These are phyloP conservation scores for Hansenula sp. DNA, from an alignment of 1,139 yeast genomes.

Conservation along the genomic window DNA sequence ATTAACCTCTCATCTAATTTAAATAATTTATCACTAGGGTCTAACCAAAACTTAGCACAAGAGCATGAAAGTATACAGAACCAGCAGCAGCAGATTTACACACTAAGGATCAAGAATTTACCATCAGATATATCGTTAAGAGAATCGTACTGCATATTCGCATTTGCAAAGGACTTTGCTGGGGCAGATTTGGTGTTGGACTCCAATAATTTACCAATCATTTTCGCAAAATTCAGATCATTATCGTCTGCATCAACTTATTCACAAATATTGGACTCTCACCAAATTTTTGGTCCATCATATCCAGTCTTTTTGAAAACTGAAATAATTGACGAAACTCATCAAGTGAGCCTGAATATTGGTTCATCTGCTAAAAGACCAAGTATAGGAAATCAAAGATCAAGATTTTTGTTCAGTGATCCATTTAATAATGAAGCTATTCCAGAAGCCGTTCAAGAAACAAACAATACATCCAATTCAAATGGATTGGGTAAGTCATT, in stretches of 20 bases:
- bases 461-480: slow-evolving; percentile 17
- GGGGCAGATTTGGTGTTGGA: slow-evolving; percentile 47
- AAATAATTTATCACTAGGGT: slow-evolving; percentile 12
- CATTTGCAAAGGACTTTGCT: slow-evolving; percentile 74
- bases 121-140: slow-evolving; percentile 73
- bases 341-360: slow-evolving; percentile 19
- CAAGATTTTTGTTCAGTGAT: slow-evolving; percentile 68
- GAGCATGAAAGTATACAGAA: neutral
- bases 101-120: slow-evolving; percentile 44
- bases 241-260: slow-evolving; percentile 66
- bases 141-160: slow-evolving; percentile 74
- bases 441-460: slow-evolving; percentile 15
- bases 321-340: slow-evolving; percentile 42
- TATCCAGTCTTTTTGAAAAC: slow-evolving; percentile 46
- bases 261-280: slow-evolving; percentile 64
- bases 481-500: slow-evolving; percentile 50
- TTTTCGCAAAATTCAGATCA: slow-evolving; percentile 64
- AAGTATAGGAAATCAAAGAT: slow-evolving; percentile 52
- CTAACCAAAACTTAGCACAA: slow-evolving; percentile 3
- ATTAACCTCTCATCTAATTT: slow-evolving; percentile 15
- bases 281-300: slow-evolving; percentile 58
- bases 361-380: slow-evolving; percentile 42
- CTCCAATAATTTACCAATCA: slow-evolving; percentile 26
- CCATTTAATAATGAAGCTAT: slow-evolving; percentile 43
- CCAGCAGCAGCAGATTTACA: slow-evolving; percentile 21